Evolutionary conservation across 129 eudicot species (phyloP).

Genomic region (Escallonia herrerae): DNA sequence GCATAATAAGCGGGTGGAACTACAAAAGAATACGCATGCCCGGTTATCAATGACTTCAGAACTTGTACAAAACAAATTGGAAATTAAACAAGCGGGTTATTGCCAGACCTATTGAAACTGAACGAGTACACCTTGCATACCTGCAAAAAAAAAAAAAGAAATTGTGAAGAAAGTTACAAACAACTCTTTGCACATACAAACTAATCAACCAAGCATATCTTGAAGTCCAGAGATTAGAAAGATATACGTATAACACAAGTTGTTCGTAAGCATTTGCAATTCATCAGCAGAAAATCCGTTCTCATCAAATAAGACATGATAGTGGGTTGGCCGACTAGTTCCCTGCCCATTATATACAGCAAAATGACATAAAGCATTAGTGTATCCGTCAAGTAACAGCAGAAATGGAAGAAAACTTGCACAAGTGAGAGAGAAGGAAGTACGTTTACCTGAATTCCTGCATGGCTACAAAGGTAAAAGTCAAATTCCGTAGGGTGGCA

Average conservation of each 20-base stretch:
- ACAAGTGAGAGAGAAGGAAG: background rate
- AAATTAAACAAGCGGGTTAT: background rate
- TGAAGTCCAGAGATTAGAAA: background rate
- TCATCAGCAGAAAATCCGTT: constrained; percentile 55
- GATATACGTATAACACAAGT: constrained; percentile 61
- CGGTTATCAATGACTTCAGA: too few relatives aligned
- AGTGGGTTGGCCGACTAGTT: constrained; percentile 74
- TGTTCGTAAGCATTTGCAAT: constrained; percentile 51
- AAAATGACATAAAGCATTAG: background rate
- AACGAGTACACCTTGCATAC: constrained; percentile 81
- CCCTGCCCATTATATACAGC: constrained; percentile 33
- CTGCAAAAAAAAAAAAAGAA: constrained; percentile 15
- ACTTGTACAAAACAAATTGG: background rate
- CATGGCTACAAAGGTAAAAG: constrained; percentile 69
- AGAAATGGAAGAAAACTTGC: too few relatives aligned
- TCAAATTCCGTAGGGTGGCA: constrained; percentile 75
- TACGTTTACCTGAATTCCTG: constrained; percentile 67
- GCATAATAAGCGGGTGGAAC: constrained; percentile 91
- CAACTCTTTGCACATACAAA: background rate
- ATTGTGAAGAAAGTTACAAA: background rate
- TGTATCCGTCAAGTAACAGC: background rate
- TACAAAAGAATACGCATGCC: constrained; percentile 12
- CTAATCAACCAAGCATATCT: background rate
- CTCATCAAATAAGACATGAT: constrained; percentile 73
- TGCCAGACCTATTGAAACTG: constrained; percentile 70